Base-by-base conservation (phyloP, 2,329 filamentous ascomycete genomes). In the Beauveria pseudobassiana region DNA sequence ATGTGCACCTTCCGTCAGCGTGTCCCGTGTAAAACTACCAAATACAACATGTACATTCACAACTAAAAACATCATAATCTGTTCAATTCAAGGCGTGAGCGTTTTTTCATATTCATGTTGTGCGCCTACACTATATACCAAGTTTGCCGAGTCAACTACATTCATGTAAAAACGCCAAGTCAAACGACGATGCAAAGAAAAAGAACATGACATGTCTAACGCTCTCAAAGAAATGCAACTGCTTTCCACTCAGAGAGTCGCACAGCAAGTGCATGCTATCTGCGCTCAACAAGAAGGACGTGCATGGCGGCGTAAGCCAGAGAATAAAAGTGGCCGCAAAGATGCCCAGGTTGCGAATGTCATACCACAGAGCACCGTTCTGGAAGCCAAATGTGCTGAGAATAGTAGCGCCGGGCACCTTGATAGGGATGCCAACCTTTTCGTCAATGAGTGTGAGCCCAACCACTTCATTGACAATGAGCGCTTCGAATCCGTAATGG, bases 391-490 rank as follows among this genome's bases (percentile, higher is more conserved):
- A 99, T 0, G 90, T 91, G 74, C 90, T 96, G 61, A 99, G 77
- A 67, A 99, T 99, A 0, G 92, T 91, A 1, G 93, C 92, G 40
- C 95, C 95, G 0, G 95, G 95, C 0, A 99, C 92, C 58, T 95
- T 93, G 65, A 99, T 99, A 70, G 98, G 92, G 5, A 99, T 84
- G 6, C 95, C 95, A 66, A 96, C 97, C 75, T 98, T 96, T 74
- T 95, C 88, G 73, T 99, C 95, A 48, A 96, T 85, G 28, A 99
- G 83, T 0, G 90, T 93, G 49, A 99, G 80, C 69, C 91, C 91
- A 28, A 91, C 87, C 52, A 97, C 96, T 77, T 99, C 95, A 71
- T 98, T 99, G 68, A 99, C 95, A 65, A 98, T 96, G 16, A 99
- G 83, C 2, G 91, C 90, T 79, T 99, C 95, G 69, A 98, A 98